Evolutionary conservation across 306 rosid species (phyloP).

Genomic region (Ammopiptanthus mongolicus): DNA sequence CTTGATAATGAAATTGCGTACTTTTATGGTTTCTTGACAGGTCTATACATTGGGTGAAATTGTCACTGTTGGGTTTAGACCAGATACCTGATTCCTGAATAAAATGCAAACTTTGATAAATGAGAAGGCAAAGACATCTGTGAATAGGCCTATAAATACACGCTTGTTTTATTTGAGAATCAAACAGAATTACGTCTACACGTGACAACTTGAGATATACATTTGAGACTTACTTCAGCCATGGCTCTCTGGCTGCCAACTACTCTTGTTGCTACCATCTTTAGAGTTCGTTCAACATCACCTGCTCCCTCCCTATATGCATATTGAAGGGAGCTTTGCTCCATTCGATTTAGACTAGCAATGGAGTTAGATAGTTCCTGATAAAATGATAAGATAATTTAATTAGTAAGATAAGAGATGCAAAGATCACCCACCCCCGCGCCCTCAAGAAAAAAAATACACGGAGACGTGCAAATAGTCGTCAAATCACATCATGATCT

Average conservation of each 20-base stretch:
- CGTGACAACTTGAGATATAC: not conserved
- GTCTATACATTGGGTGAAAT: slow-evolving; percentile 72
- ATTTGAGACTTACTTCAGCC: slow-evolving; percentile 52
- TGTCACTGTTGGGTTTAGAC: slow-evolving; percentile 63
- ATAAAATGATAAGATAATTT: slow-evolving; percentile 16
- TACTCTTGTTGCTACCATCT: slow-evolving; percentile 45
- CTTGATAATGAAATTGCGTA: slow-evolving; percentile 27
- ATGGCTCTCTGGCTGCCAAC: slow-evolving; percentile 35
- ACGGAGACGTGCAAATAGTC: not conserved
- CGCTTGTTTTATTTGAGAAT: not conserved
- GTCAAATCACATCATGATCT: too few relatives aligned
- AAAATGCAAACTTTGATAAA: slow-evolving; percentile 35
- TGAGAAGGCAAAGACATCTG: slow-evolving; percentile 3
- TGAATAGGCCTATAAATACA: not conserved
- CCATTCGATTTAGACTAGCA: slow-evolving; percentile 34
- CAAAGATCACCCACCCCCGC: not conserved
- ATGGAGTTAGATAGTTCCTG: slow-evolving; percentile 57
- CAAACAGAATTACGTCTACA: not conserved
- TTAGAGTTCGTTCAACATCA: slow-evolving; percentile 65
- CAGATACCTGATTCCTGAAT: slow-evolving; percentile 69
- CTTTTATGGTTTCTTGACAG: slow-evolving; percentile 53
- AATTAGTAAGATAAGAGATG: slow-evolving; percentile 14
- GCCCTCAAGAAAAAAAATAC: slow-evolving; percentile 16
- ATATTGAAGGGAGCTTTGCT: slow-evolving; percentile 40
- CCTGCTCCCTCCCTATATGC: slow-evolving; percentile 43